Evolutionary conservation across 2,329 filamentous ascomycete genomes (phyloP).

Genomic region (Ascochyta pisi): DNA sequence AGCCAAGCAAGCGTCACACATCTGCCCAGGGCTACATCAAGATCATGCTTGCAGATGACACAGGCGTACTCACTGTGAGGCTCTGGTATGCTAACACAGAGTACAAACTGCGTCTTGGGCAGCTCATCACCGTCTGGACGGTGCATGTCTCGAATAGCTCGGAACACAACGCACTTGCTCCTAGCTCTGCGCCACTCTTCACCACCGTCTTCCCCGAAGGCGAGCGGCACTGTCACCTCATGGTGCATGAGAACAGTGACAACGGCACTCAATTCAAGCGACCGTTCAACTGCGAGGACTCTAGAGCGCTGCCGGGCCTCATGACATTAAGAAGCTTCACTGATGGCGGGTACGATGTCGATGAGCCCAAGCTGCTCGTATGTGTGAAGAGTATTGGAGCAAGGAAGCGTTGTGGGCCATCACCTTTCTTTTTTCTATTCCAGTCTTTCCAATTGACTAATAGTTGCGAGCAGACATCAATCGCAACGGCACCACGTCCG

Average conservation of each 20-base stretch:
- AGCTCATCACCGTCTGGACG: constrained; percentile 64
- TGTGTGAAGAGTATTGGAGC: constrained; percentile 65
- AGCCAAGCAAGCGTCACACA: constrained; percentile 51
- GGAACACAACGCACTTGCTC: constrained; percentile 51
- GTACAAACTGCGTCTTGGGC: constrained; percentile 59
- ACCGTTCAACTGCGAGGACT: constrained; percentile 55
- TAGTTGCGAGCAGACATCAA: constrained; percentile 50
- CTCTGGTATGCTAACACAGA: constrained; percentile 57
- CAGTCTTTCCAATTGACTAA: not conserved
- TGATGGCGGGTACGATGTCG: constrained; percentile 61
- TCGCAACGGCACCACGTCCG: constrained; percentile 54
- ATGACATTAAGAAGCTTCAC: constrained; percentile 66
- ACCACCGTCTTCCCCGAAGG: constrained; percentile 66
- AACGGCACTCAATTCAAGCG: constrained; percentile 53
- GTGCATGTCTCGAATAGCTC: constrained; percentile 60
- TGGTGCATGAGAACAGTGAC: constrained; percentile 59
- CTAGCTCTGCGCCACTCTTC: constrained; percentile 56
- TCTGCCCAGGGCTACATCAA: constrained; percentile 61
- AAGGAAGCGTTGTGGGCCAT: constrained; percentile 54
- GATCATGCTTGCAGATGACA: constrained; percentile 64
- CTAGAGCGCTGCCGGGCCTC: constrained; percentile 53
- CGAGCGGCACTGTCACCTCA: constrained; percentile 61
- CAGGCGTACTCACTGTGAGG: constrained; percentile 62
- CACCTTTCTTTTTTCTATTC: not conserved
- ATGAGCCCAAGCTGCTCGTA: constrained; percentile 60